Base-by-base conservation (phyloP, 2,329 filamentous ascomycete genomes). In the Blumeriella jaapii region DNA sequence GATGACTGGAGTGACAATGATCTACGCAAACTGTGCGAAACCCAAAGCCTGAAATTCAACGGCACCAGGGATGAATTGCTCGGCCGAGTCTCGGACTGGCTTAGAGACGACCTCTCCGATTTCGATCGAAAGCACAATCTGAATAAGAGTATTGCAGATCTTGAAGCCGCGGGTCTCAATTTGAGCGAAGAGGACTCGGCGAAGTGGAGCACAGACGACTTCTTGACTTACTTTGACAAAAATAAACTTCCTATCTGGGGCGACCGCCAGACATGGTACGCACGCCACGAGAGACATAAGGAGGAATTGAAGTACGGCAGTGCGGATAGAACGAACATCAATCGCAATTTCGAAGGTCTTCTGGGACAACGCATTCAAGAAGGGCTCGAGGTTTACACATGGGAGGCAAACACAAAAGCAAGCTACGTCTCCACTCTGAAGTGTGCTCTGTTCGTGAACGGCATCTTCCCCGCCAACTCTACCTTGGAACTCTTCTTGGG, bases 401-500 rank as follows among this genome's bases (percentile, higher is more conserved):
- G 39, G 16, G 34, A 36, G 17, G 36, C 31, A 5, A 24, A 27
- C 5, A 35, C 39, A 5, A 7, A 20, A 1, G 16, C 14, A 3
- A 47, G 34, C 11, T 32, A 28, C 8, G 37, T 45, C 8, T 14
- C 30, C 7, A 34, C 35, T 9, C 34, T 45, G 25, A 44, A 45
- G 23, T 31, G 29, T 6, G 23, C 35, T 3, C 39, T 47, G 1
- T 41, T 39, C 4, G 32, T 32, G 3, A 26, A 16, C 1, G 44
- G 37, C 1, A 25, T 29, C 18, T 45, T 47, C 11, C 42, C 42
- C 23, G 25, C 39, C 7, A 35, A 42, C 14, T 30, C 27, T 12
- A 34, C 22, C 6, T 31, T 47, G n/a, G 18, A 36, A 5, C 27
- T 46, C 3, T 40, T 34, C 19, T 37, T 44, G 30, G 36, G 39